Conservation (phyloP, 179 eudicot species). For the Silene noctiflora region DNA sequence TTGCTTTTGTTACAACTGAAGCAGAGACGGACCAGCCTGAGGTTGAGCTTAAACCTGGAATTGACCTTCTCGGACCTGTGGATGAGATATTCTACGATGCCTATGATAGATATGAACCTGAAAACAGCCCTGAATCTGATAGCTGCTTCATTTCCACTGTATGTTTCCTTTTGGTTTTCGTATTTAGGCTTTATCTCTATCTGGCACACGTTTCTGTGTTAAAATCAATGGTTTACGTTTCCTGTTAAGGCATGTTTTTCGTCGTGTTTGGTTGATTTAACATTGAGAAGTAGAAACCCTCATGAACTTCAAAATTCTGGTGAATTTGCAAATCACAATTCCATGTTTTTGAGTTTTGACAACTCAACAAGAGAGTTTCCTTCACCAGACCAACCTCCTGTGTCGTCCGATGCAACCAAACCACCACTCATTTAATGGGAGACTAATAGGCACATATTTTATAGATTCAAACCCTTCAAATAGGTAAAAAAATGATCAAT, state of each 20-base stretch:
- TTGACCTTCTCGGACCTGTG: slow-evolving; percentile 78
- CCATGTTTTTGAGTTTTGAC: too few relatives aligned
- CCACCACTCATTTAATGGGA: too few relatives aligned
- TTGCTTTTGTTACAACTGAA: slow-evolving; percentile 80
- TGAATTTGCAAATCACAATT: too few relatives aligned
- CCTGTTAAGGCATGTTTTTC: too few relatives aligned
- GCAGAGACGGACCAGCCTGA: slow-evolving; percentile 88
- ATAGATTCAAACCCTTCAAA: background rate
- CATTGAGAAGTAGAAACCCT: too few relatives aligned
- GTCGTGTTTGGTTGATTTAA: too few relatives aligned
- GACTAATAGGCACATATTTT: background rate
- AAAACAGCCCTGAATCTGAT: slow-evolving; percentile 43
- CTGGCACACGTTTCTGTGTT: background rate
- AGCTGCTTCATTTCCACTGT: slow-evolving; percentile 79
- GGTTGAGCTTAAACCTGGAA: slow-evolving; percentile 71
- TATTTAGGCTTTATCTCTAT: background rate
- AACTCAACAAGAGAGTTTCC: too few relatives aligned
- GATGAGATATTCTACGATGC: slow-evolving; percentile 83
- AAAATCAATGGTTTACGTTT: too few relatives aligned
- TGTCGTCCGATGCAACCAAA: too few relatives aligned
- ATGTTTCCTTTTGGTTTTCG: slow-evolving; percentile 22
- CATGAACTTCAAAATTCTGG: too few relatives aligned
- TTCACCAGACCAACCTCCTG: too few relatives aligned
- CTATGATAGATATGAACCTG: slow-evolving; percentile 78
- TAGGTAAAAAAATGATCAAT: background rate